phyloP scores from a whole-genome alignment of 495 filamentous ascomycete genomes.

The Aspergillus coremiiformis region DNA sequence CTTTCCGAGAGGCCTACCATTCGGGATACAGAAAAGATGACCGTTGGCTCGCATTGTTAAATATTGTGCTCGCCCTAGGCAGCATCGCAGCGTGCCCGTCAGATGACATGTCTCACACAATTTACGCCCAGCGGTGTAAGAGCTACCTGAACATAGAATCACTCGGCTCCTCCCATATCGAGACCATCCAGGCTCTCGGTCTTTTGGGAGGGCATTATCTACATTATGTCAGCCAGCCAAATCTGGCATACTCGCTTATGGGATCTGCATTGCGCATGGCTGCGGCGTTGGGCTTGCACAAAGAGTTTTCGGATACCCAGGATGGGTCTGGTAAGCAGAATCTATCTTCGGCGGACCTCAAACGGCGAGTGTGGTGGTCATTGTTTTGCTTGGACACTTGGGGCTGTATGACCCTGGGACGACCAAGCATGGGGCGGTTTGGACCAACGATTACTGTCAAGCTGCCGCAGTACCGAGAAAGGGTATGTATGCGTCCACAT shows the following conservation, averaged over 20 bases:
- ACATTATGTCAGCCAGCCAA: constrained; percentile 72
- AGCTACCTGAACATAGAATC: constrained; percentile 59
- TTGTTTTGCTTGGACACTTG: constrained; percentile 75
- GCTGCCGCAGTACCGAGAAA: constrained; percentile 53
- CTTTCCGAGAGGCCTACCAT: constrained; percentile 65
- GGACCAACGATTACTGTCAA: constrained; percentile 66
- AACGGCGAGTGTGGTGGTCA: constrained; percentile 72
- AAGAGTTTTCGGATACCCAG: constrained; percentile 49
- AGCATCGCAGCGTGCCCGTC: constrained; percentile 63
- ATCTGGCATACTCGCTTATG: constrained; percentile 51
- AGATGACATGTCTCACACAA: constrained; percentile 62
- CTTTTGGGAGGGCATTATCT: constrained; percentile 72
- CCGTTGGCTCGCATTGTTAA: constrained; percentile 68
- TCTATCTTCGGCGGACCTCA: constrained; percentile 44
- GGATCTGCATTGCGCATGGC: constrained; percentile 39
- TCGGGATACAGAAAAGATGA: constrained; percentile 59
- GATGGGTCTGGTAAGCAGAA: constrained; percentile 32
- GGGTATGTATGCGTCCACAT: constrained; percentile 27
- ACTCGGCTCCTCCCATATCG: constrained; percentile 49
- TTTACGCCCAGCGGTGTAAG: constrained; percentile 65
- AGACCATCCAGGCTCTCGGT: constrained; percentile 62
- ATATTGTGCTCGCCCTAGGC: constrained; percentile 76
- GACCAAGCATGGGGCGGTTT: constrained; percentile 68
- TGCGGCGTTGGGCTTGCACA: constrained; percentile 58
- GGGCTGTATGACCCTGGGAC: constrained; percentile 68